Conservation (phyloP, 2,329 filamentous ascomycete species). For the Tolypocladium amazonense region DNA sequence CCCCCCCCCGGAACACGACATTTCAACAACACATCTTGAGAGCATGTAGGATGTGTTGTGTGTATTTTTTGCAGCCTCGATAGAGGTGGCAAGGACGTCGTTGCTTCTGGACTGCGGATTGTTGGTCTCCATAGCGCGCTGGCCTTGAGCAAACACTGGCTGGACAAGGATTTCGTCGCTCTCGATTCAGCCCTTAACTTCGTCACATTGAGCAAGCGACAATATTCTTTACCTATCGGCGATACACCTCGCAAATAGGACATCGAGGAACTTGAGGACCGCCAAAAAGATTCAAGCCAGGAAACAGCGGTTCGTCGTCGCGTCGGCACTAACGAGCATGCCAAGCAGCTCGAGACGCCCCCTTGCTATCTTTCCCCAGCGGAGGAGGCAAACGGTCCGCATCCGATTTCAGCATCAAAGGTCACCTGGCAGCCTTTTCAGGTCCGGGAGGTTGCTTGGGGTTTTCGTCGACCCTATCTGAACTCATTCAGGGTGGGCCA, state of each 20-base stretch:
- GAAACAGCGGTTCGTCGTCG: background rate
- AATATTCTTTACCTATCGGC: background rate
- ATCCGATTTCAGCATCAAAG: too few relatives aligned
- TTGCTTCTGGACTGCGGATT: background rate
- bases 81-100: background rate
- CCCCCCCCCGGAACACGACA: background rate
- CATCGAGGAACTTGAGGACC: background rate
- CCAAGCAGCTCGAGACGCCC: background rate
- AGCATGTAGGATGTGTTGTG: too few relatives aligned
- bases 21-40: too few relatives aligned
- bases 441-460: background rate
- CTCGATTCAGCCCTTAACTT: background rate
- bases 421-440: background rate
- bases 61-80: background rate
- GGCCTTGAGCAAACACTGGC: background rate
- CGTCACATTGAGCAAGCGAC: background rate
- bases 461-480: too few relatives aligned
- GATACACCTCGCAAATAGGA: background rate
- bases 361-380: background rate
- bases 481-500: background rate
- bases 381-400: background rate
- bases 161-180: background rate
- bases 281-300: background rate
- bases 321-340: background rate
- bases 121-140: too few relatives aligned